Evolutionary conservation across 192 early-diverging fungal genomes (phyloP).

Genomic region (Coemansia guatemalensis): DNA sequence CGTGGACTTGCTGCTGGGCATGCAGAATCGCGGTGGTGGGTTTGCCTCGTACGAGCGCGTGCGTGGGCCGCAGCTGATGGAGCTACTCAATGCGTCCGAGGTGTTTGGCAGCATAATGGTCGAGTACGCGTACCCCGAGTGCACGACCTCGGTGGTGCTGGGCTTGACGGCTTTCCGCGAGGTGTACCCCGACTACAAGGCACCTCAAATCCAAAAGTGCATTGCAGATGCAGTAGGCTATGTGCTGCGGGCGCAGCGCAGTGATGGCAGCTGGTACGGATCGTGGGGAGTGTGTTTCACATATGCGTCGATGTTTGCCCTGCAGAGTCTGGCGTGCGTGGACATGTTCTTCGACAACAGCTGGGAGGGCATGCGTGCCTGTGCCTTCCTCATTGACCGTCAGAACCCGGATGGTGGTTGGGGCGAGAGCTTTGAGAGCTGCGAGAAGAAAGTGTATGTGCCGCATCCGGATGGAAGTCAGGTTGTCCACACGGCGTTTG

Average conservation of each 20-base stretch:
- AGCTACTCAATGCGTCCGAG: constrained; percentile 92
- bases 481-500: constrained; percentile 91
- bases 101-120: constrained; percentile 98
- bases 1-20: constrained; percentile 85
- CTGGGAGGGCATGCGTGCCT: constrained; percentile 70
- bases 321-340: constrained; percentile 79
- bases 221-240: constrained; percentile 68
- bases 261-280: constrained; percentile 93
- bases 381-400: constrained; percentile 87
- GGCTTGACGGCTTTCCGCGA: constrained; percentile 78
- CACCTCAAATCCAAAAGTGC: constrained; percentile 71
- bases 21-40: constrained; percentile 92
- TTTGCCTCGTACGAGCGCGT: constrained; percentile 91
- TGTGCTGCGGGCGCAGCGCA: constrained; percentile 68
- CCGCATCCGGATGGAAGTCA: constrained; percentile 66
- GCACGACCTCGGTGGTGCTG: constrained; percentile 90
- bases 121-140: constrained; percentile 96
- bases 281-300: constrained; percentile 98
- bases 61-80: constrained; percentile 77
- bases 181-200: constrained; percentile 76
- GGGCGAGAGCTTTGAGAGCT: constrained; percentile 90
- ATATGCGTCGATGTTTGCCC: constrained; percentile 91
- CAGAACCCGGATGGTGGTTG: constrained; percentile 94
- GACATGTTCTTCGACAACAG: constrained; percentile 82
- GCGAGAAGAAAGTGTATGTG: constrained; percentile 45